A percentile compares a stretch with the other conserved stretches of the same genome.
Evolutionary conservation across 2,329 filamentous ascomycete genomes (phyloP).

Genomic region (Cryphonectria naterciae): DNA sequence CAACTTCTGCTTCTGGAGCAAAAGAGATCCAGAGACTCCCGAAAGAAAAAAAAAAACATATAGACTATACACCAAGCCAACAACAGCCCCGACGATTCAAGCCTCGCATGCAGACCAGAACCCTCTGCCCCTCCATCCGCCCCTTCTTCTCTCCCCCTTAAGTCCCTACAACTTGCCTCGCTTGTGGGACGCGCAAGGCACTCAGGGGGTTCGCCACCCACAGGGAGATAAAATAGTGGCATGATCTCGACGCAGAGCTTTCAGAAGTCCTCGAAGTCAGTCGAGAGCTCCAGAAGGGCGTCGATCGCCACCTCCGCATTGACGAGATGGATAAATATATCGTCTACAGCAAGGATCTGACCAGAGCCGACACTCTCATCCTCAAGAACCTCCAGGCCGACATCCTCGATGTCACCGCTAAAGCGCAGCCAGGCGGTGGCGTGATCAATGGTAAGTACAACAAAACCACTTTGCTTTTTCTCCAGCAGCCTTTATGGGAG

Average conservation of each 20-base stretch:
- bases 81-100: not conserved
- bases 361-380: conserved; percentile 46
- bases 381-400: conserved; percentile 46
- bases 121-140: not conserved
- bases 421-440: conserved; percentile 24
- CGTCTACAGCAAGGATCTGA: conserved; percentile 45
- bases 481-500: not conserved
- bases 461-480: not conserved
- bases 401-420: conserved; percentile 36
- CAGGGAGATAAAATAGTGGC: not conserved
- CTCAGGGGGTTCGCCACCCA: not conserved
- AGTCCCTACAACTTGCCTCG: not conserved
- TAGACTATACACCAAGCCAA: not conserved
- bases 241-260: not conserved
- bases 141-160: no score
- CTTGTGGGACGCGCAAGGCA: not conserved
- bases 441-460: conserved; percentile 2
- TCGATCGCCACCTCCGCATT: not conserved
- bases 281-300: not conserved
- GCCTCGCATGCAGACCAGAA: not conserved
- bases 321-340: conserved; percentile 38
- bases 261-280: not conserved
- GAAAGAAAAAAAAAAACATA: not conserved
- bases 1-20: not conserved
- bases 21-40: not conserved